These are phyloP conservation scores for Pulveroboletus sp. DNA, from an alignment of 1,284 basidiomycete genomes.

Conservation along the genomic window DNA sequence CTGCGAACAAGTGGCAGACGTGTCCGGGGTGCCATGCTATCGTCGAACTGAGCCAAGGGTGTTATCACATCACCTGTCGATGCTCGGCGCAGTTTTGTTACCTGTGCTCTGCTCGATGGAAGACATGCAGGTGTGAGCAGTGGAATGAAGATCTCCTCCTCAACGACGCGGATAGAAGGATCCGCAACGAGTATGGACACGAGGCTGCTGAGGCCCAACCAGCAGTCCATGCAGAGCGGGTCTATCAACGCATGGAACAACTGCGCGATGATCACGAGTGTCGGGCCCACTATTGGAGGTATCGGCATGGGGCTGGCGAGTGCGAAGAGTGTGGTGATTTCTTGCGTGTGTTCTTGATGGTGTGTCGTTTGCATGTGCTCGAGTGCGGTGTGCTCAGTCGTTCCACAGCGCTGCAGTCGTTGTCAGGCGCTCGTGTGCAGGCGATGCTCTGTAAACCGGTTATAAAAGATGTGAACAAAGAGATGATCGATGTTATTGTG, in stretches of 20 bases:
- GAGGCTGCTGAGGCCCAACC: conserved; percentile 12
- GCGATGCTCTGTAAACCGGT: conserved; percentile 30
- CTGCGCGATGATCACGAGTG: conserved; percentile 35
- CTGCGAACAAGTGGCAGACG: conserved; percentile 36
- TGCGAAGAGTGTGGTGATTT: conserved; percentile 33
- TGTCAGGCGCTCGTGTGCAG: conserved; percentile 32
- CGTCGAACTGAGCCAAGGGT: conserved; percentile 40
- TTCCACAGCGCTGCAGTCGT: conserved; percentile 29
- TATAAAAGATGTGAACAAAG: too few species aligned
- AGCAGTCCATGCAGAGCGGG: conserved; percentile 15
- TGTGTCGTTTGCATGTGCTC: conserved; percentile 2
- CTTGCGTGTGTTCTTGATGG: conserved; percentile 31
- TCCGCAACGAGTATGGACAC: conserved; percentile 24
- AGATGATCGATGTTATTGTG: too few species aligned
- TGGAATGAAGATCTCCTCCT: conserved; percentile 40
- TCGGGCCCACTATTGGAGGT: conserved; percentile 21
- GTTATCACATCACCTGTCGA: conserved; percentile 44
- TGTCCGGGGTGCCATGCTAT: conserved; percentile 41
- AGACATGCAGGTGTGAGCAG: conserved; percentile 36
- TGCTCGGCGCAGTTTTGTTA: conserved; percentile 44
- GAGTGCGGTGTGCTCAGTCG: background rate
- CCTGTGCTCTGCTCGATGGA: conserved; percentile 39
- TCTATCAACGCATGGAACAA: conserved; percentile 14
- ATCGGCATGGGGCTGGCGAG: conserved; percentile 26
- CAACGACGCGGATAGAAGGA: conserved; percentile 30